Evolutionary conservation across 2,329 filamentous ascomycete species (phyloP).

Genomic region (Diaporthe australafricana): DNA sequence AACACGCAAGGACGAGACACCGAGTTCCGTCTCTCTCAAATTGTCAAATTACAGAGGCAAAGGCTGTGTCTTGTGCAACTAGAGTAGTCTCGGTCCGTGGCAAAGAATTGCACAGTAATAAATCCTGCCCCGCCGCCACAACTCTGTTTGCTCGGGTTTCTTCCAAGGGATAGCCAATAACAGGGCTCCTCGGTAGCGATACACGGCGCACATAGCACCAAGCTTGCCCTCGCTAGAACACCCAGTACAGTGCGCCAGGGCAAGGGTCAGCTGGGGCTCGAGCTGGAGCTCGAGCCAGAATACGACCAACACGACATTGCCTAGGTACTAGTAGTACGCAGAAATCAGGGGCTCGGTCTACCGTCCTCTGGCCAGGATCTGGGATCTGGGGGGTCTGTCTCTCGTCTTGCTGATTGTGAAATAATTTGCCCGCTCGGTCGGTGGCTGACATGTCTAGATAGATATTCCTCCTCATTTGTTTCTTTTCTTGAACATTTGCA

Average conservation of each 20-base stretch:
- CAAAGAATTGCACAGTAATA: slow-evolving; percentile 12
- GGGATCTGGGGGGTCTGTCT: slow-evolving; percentile 1
- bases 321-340: slow-evolving; percentile 21
- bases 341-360: slow-evolving; percentile 27
- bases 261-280: not conserved
- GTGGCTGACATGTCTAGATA: slow-evolving; percentile 16
- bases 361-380: slow-evolving; percentile 22
- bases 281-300: slow-evolving; percentile 22
- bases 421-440: slow-evolving; percentile 18
- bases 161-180: slow-evolving; percentile 14
- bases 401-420: slow-evolving; percentile 8
- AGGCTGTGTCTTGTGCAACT: slow-evolving; percentile 15
- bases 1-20: not conserved
- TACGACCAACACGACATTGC: slow-evolving; percentile 26
- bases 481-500: not conserved
- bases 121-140: slow-evolving; percentile 19
- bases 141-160: slow-evolving; percentile 9
- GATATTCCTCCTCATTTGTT: not conserved
- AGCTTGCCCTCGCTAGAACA: not conserved
- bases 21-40: not conserved
- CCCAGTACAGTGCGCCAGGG: slow-evolving; percentile 4
- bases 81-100: not conserved
- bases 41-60: slow-evolving; percentile 3
- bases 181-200: slow-evolving; percentile 1
- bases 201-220: slow-evolving; percentile 1